Evolutionary conservation across 106 monocot species (phyloP).

Genomic region (Platanthera zijinensis): DNA sequence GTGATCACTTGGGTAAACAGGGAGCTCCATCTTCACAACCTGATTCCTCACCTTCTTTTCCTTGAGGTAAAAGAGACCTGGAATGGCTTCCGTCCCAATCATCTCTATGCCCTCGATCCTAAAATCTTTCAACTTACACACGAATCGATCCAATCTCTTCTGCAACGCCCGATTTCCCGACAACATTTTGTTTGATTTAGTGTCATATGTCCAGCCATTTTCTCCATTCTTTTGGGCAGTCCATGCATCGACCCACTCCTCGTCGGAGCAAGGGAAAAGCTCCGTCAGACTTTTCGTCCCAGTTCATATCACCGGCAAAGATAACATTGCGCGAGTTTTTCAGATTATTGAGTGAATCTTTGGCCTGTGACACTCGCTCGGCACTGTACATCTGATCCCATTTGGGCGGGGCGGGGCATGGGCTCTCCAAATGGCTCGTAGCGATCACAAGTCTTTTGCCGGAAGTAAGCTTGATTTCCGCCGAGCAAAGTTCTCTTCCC

Average conservation of each 20-base stretch:
- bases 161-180: constrained; percentile 40
- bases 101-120: constrained; percentile 51
- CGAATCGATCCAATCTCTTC: constrained; percentile 69
- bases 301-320: constrained; percentile 73
- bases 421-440: constrained; percentile 69
- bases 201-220: constrained; percentile 64
- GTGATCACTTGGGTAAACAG: constrained; percentile 60
- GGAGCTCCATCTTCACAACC: constrained; percentile 30
- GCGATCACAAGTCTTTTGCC: constrained; percentile 32
- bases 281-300: constrained; percentile 71
- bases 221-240: constrained; percentile 29
- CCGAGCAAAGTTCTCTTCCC: constrained; percentile 61
- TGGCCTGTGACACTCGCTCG: constrained; percentile 53
- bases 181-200: constrained; percentile 55
- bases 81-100: constrained; percentile 72
- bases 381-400: constrained; percentile 61
- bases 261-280: constrained; percentile 33
- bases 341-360: constrained; percentile 32
- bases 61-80: constrained; percentile 35
- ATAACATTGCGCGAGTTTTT: constrained; percentile 35
- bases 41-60: constrained; percentile 40
- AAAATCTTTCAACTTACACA: constrained; percentile 59
- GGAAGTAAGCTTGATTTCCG: constrained; percentile 25
- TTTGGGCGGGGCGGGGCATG: constrained; percentile 47
- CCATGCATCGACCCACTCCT: constrained; percentile 64